Base-by-base conservation (phyloP, 2,329 filamentous ascomycete species). In the Ustilaginoidea virens region DNA sequence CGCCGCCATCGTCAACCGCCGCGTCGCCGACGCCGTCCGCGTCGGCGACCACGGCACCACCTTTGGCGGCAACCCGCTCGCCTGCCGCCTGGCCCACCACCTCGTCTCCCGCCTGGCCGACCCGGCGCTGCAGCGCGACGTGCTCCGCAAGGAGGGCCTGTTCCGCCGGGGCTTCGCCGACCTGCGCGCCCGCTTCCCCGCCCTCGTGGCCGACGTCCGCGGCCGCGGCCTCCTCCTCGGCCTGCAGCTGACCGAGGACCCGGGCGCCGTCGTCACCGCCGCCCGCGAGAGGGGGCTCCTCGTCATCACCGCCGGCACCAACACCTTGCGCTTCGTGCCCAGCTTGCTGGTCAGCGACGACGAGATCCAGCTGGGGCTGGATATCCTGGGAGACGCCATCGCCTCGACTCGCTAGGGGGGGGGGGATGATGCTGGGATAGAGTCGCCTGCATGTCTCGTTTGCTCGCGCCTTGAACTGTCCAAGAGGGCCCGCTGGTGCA, bases 321-420 rank as follows among this genome's bases (percentile, higher is more conserved):
- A 96, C 48, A 94, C 86, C 7, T 56, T 98, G 41, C 67, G 90
- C 27, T 93, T 98, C 44, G 85, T 96, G 32, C 90, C 90, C 18
- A 80, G 82, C 35, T 58, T 98, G 46, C 74, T 75, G 5, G 80
- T 98, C 33, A 78, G 71, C 1, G 74, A 82, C 41, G 69, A 68
- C 16, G 80, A 94, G 64, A 90, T 96, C 39, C 62, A 74, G 40
- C 63, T 78, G 38, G 85, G 82, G 0, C 58, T 94, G 51, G 57
- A 60, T 23, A 85, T 93, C 30, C 49, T 96, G 35, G 78, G 76
- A 39, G 66, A 81, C 41, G 69, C 71, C 4, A 72, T 78, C 36
- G 46, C 45, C 16, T 54, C 56, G 22, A 62, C 58, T 24, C 47
- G 47, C 30, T 54, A 40, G 23, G 10, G 6, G 9, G 14, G 15